Evolutionary conservation across 495 filamentous ascomycete species (phyloP), one percentile per base, ranked within the genome.

Genomic region (Penicillium daleae): DNA sequence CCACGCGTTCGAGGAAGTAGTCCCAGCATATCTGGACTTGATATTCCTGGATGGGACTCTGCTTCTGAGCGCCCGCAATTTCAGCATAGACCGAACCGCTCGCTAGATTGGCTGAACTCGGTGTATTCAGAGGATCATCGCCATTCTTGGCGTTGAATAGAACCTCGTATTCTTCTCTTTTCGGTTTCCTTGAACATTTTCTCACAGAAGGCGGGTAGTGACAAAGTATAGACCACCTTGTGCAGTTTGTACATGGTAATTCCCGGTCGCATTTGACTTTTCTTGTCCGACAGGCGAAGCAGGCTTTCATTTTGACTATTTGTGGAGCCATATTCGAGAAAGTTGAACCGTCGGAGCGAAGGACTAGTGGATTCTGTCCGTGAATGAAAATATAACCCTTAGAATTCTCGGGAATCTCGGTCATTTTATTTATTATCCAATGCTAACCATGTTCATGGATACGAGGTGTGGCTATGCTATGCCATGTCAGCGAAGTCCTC

Each of bases 251-350:
- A n/a, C 49, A 56, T 37, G 53, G 53, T n/a, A 6, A 12, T 56
- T 19, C 15, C 19, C 32, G 31, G 53, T 56, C 33, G 33, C 32
- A 56, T 39, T 31, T 37, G 9, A 56, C 53, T 56, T 39, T 56
- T 8, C 53, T 19, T 40, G n/a, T 56, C 21, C 53, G 32, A 56
- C 32, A 56, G 10, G 19, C 53, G 19, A 56, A 26, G 24, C 53
- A 56, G 31, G 53, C 53, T 42, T 56, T 56, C 6, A 56, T 17
- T 22, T 56, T 56, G n/a, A 40, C 5, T 29, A 56, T 56, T 32
- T 56, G 32, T 37, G 53, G 32, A 9, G 33, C 7, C 53, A 56
- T 56, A 6, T 27, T 56, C 40, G 53, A 40, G 4, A 10, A 31
- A 15, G 6, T 15, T 7, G 5, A 10, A 52, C 49, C 24, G 7